Conservation (phyloP, 345 rosid species). For the Euphorbia peplus region DNA sequence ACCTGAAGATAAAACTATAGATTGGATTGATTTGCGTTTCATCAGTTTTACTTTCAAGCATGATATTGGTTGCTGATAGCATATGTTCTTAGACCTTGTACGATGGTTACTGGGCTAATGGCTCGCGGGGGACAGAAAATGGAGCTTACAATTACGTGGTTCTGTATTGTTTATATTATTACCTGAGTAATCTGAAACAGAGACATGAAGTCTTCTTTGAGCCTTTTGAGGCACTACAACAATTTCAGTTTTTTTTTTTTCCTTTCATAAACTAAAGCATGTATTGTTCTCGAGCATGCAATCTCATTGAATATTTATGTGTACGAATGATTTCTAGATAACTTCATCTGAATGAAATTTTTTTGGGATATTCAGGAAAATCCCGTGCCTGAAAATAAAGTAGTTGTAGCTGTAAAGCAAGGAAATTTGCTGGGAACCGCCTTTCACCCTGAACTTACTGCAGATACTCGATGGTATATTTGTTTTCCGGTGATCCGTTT, state of each 20-base stretch:
- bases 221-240: too few relatives aligned
- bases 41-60: neutral
- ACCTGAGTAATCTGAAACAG: neutral
- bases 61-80: neutral
- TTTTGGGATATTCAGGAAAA: conserved; percentile 49
- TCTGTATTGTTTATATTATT: neutral
- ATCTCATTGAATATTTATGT: neutral
- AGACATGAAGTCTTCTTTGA: neutral
- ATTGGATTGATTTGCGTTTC: neutral
- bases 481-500: neutral
- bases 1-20: neutral
- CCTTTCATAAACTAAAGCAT: neutral
- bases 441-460: conserved; percentile 94
- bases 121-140: neutral
- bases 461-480: conserved; percentile 82
- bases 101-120: neutral
- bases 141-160: neutral
- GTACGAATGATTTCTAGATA: neutral
- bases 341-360: neutral
- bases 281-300: neutral
- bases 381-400: conserved; percentile 59
- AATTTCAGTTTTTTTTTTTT: too few relatives aligned
- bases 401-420: conserved; percentile 82
- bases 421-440: conserved; percentile 83
- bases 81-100: neutral